Evolutionary conservation across 164 flowering plant genomes (phyloP), one percentile per base, ranked within the genome.

Genomic region (Vitis amurensis): DNA sequence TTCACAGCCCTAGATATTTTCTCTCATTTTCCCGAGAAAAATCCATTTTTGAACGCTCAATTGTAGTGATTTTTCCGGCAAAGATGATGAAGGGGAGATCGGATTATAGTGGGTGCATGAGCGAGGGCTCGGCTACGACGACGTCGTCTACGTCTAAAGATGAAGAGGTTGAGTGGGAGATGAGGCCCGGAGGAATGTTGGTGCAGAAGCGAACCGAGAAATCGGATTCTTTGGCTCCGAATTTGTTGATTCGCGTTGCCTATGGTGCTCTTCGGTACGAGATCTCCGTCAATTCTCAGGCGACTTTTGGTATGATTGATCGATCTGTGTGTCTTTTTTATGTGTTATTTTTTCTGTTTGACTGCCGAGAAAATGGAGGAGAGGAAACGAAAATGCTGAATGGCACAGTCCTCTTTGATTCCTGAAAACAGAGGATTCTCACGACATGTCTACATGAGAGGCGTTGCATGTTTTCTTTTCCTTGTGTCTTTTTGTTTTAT

Each of bases 181-280:
- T 84, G 88, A 73, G 92, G 49, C 92, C 94, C 0, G 90, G 92
- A 11, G 94, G 94, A 29, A 87, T 88, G 94, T 61, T 90, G 73
- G 94, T 90, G 53, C 94, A 88, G 72, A 85, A 79, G 62, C 64
- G 92, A 56, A 71, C 57, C 52, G 78, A 64, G 2, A 60, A 59
- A 2, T n/a, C 71, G 61, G 80, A 76, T 10, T 59, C 16, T 50
- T 48, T 70, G 4, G 64, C 72, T 11, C 84, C 83, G 10, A 70
- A 63, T 64, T 9, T 81, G 7, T 77, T 76, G 11, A 65, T 90
- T 1, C 78, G 90, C 47, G 65, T 90, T 52, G 83, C 73, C 49
- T 82, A 78, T 61, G 90, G 91, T 11, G 70, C 85, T 0, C 50
- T 80, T 4, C 79, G 81, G 44, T 75, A 80, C 68, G 88, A 86